These are phyloP conservation scores for Chaetomium fimeti DNA, from an alignment of 495 filamentous ascomycete genomes.

Conservation along the genomic window DNA sequence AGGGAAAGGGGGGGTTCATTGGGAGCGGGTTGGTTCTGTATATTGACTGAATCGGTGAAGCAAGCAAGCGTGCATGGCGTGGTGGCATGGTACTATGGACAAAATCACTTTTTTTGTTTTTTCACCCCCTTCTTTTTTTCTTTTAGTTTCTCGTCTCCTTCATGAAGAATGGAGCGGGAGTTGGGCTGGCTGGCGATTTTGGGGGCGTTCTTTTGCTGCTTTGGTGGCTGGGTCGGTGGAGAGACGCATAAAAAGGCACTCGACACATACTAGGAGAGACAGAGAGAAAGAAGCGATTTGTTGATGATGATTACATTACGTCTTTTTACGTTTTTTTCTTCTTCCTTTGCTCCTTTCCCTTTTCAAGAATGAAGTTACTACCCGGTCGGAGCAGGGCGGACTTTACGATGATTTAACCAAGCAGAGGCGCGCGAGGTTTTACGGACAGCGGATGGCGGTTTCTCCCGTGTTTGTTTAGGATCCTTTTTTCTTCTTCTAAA, in stretches of 20 bases:
- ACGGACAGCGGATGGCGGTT: neutral
- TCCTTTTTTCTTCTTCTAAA: neutral
- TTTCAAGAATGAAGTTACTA: too few relatives aligned
- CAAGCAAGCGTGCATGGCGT: slow-evolving; percentile 12
- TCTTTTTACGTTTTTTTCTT: neutral
- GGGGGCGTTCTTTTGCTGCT: neutral
- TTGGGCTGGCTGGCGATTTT: neutral
- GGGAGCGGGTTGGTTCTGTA: slow-evolving; percentile 12
- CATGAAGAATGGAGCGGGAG: neutral
- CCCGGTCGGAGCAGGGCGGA: neutral
- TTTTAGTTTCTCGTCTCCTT: neutral
- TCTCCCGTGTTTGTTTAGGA: neutral
- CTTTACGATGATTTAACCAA: neutral
- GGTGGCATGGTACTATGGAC: neutral
- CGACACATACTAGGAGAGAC: slow-evolving; percentile 5
- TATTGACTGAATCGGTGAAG: slow-evolving; percentile 3
- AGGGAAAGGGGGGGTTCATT: neutral
- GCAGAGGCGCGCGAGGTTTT: neutral
- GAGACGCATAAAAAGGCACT: slow-evolving; percentile 6
- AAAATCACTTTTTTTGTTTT: neutral
- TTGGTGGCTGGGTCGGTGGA: slow-evolving; percentile 8
- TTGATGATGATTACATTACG: neutral
- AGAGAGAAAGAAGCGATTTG: neutral
- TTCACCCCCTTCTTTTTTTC: neutral
- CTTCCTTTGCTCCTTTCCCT: neutral